phyloP scores from a whole-genome alignment of 2,329 filamentous ascomycete genomes.

The Aureobasidium sp. region DNA sequence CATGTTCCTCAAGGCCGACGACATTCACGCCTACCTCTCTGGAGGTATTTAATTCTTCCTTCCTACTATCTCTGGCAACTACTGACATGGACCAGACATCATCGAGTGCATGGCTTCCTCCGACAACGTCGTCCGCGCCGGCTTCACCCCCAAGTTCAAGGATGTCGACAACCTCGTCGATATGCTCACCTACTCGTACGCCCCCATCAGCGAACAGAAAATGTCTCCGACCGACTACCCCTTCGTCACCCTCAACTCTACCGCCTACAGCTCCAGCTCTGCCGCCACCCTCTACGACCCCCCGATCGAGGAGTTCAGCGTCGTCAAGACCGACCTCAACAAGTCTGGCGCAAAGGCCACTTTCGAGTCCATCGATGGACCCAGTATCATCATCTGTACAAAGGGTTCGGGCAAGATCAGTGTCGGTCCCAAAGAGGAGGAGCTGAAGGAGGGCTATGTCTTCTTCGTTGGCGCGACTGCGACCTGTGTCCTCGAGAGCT shows the following conservation, averaged over 20 bases:
- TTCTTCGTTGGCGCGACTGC: constrained; percentile 76
- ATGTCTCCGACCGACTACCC: constrained; percentile 81
- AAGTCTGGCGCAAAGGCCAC: constrained; percentile 69
- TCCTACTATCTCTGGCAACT: background rate
- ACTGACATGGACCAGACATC: constrained; percentile 55
- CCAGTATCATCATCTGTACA: constrained; percentile 90
- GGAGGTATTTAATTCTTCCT: constrained; percentile 39
- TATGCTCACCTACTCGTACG: constrained; percentile 93
- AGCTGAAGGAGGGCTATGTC: constrained; percentile 48
- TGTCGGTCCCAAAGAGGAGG: constrained; percentile 73
- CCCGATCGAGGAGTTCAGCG: constrained; percentile 92
- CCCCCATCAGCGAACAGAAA: constrained; percentile 91
- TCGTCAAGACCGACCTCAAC: constrained; percentile 72
- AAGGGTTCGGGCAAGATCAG: constrained; percentile 73
- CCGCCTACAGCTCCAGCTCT: constrained; percentile 71
- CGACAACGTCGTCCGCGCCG: constrained; percentile 97
- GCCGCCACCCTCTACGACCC: constrained; percentile 77
- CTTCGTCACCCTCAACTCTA: constrained; percentile 74
- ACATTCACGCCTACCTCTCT: constrained; percentile 91
- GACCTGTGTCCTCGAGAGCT: constrained; percentile 68
- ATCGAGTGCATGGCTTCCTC: constrained; percentile 98
- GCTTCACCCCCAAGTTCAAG: constrained; percentile 98
- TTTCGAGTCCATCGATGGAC: constrained; percentile 79
- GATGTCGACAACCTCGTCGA: constrained; percentile 81
- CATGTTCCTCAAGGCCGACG: constrained; percentile 91